A percentile compares a stretch with the other conserved stretches of the same genome.
Evolutionary conservation across 2,329 filamentous ascomycete species (phyloP).

Genomic region (Penicillium olsonii): DNA sequence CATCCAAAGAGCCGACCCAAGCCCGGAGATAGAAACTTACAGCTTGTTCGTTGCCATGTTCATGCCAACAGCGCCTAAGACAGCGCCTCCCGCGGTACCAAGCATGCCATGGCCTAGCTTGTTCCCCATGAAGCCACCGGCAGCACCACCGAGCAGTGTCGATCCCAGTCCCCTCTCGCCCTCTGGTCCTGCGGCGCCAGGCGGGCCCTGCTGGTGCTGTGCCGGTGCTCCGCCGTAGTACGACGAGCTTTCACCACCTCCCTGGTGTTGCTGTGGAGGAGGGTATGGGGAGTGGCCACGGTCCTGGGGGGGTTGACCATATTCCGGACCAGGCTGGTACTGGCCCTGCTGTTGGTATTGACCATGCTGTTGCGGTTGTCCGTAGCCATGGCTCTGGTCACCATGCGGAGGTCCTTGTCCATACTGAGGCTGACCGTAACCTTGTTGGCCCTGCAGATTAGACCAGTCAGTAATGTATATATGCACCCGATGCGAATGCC

Average conservation of each 20-base stretch:
- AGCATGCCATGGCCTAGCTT: slow-evolving; percentile 19
- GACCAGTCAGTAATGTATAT: background rate
- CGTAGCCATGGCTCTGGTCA: slow-evolving; percentile 6
- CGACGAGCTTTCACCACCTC: slow-evolving; percentile 32
- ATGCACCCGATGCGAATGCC: background rate
- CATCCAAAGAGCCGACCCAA: background rate
- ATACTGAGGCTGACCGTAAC: slow-evolving; percentile 20
- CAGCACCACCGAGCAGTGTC: slow-evolving; percentile 22
- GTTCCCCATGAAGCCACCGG: slow-evolving; percentile 21
- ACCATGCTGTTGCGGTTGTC: slow-evolving; percentile 12
- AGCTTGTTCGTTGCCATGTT: slow-evolving; percentile 19
- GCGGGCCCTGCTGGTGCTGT: slow-evolving; percentile 23
- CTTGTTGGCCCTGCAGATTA: slow-evolving; percentile 18
- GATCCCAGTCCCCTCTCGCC: slow-evolving; percentile 24
- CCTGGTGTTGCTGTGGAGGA: slow-evolving; percentile 29
- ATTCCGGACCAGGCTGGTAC: slow-evolving; percentile 21
- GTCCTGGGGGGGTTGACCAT: slow-evolving; percentile 28
- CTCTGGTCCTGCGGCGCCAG: slow-evolving; percentile 19
- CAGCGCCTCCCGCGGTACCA: slow-evolving; percentile 21
- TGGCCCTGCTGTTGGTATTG: slow-evolving; percentile 11
- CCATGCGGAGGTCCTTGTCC: slow-evolving; percentile 20
- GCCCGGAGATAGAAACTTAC: slow-evolving; percentile 11
- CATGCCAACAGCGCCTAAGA: slow-evolving; percentile 21
- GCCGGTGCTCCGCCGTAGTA: slow-evolving; percentile 31
- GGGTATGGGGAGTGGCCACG: slow-evolving; percentile 31